Evolutionary conservation across 139 green algal genomes (phyloP), one percentile per base, ranked within the genome.

Genomic region (Tetraselmis striata): DNA sequence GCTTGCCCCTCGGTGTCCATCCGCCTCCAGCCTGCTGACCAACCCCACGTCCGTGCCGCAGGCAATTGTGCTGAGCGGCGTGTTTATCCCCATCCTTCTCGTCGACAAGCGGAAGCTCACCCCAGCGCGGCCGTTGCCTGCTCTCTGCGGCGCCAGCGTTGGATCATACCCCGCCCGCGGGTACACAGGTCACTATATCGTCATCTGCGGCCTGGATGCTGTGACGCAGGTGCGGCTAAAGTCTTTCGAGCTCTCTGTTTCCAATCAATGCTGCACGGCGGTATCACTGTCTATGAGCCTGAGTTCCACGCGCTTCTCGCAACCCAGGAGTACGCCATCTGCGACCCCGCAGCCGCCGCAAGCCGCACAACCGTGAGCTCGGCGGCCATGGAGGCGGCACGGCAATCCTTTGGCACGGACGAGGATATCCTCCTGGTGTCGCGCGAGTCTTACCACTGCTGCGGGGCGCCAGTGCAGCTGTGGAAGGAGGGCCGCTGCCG

Each of bases 81-180:
- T 28, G n/a, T 90, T 88, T 79, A 67, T 97, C 23, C 83, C 93
- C 27, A 91, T 98, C 2, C 86, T 87, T 26, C 89, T 98, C 1
- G 92, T 98, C 27, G 94, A 98, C 87, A 97, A 95, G 84, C 67
- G 86, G 0, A 91, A 90, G 75, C 82, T 97, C 75, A 84, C 86
- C 77, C 77, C 78, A 29, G 80, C 45, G 84, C 83, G 78, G 31
- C 77, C 25, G 5, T 29, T 2, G 22, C 28, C 25, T n/a, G 11
- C 28, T 26, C 23, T 80, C 28, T 2, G 2, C 25, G 23, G 77
- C 30, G 77, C 77, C 25, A 80, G 11, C 45, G 77, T 59, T 24
- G 18, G 27, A 45, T 11, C 28, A 45, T 2, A 11, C 29, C 2
- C 23, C 18, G 45, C 45, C 11, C 5, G 31, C 1, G 67, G 76